Evolutionary conservation across 352 stramenopile genomes (phyloP).

Genomic region (Phytophthora sp.): DNA sequence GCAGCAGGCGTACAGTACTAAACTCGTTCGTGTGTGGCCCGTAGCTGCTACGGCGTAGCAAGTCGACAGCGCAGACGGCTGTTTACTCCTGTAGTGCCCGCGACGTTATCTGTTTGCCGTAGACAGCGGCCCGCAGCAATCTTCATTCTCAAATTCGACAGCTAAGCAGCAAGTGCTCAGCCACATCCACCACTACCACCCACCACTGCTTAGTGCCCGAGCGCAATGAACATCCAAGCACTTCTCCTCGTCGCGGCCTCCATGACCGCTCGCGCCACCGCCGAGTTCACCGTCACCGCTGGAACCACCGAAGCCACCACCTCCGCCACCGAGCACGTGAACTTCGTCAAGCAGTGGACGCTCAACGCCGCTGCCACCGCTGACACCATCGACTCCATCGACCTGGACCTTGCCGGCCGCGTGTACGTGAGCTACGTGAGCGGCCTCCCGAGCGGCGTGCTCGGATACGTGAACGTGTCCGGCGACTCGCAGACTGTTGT

Average conservation of each 20-base stretch:
- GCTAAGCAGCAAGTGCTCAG: constrained; percentile 11
- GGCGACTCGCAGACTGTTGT: constrained; percentile 32
- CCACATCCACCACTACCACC: background rate
- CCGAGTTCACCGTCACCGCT: constrained; percentile 33
- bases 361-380: constrained; percentile 11
- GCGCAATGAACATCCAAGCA: constrained; percentile 20
- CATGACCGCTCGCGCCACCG: constrained; percentile 4
- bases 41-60: too few species aligned
- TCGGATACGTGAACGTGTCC: constrained; percentile 47
- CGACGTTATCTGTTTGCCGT: background rate
- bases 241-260: constrained; percentile 17
- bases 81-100: background rate
- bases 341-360: constrained; percentile 42
- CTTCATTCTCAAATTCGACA: constrained; percentile 18
- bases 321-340: constrained; percentile 25
- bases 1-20: background rate
- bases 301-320: constrained; percentile 18
- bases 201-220: too few species aligned
- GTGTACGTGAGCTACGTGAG: constrained; percentile 38
- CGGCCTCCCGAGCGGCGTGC: constrained; percentile 24
- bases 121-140: too few species aligned
- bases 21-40: constrained; percentile 8
- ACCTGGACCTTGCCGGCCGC: constrained; percentile 28
- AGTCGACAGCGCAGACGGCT: background rate
- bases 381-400: constrained; percentile 33